Percentiles rank a stretch among this genome's conserved stretches.
Conservation (phyloP, 768 basidiomycete species). For the Suillus sp. region DNA sequence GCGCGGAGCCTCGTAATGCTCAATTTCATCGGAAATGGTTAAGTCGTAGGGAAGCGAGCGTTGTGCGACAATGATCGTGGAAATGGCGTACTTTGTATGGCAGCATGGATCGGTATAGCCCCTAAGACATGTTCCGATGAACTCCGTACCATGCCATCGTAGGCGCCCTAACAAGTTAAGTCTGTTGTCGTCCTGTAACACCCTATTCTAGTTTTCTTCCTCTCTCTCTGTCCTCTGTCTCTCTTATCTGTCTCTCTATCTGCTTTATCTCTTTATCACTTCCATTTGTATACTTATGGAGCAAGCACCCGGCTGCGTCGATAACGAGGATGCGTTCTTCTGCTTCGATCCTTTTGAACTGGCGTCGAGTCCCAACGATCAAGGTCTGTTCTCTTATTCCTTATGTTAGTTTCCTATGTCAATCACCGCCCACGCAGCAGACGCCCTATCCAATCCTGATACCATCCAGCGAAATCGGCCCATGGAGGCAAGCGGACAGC, state of each 20-base stretch:
- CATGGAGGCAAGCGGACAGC: slow-evolving; percentile 9
- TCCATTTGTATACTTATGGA: slow-evolving; percentile 35
- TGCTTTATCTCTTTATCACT: slow-evolving; percentile 22
- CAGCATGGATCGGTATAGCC: background rate
- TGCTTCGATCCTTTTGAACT: slow-evolving; percentile 52
- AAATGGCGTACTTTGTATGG: slow-evolving; percentile 7
- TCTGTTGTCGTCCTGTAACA: slow-evolving; percentile 26
- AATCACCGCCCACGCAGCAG: slow-evolving; percentile 16
- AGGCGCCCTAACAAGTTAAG: slow-evolving; percentile 24
- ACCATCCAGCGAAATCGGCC: background rate
- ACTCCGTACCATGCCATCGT: background rate
- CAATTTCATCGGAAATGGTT: background rate
- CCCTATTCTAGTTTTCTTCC: background rate
- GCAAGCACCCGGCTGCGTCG: slow-evolving; percentile 44
- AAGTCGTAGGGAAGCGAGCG: background rate
- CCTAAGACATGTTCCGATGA: slow-evolving; percentile 7
- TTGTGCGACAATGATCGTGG: background rate
- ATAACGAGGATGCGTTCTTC: slow-evolving; percentile 56
- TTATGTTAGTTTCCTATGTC: slow-evolving; percentile 3
- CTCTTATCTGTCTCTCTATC: slow-evolving; percentile 23
- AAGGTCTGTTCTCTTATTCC: slow-evolving; percentile 16
- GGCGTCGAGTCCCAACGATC: background rate
- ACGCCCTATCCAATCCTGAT: background rate
- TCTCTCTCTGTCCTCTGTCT: slow-evolving; percentile 13
- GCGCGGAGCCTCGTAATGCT: background rate